Percentiles rank a stretch among this genome's conserved stretches.
These are phyloP conservation scores for Solioccasus polychromus DNA, from an alignment of 768 basidiomycete genomes.

Conservation along the genomic window DNA sequence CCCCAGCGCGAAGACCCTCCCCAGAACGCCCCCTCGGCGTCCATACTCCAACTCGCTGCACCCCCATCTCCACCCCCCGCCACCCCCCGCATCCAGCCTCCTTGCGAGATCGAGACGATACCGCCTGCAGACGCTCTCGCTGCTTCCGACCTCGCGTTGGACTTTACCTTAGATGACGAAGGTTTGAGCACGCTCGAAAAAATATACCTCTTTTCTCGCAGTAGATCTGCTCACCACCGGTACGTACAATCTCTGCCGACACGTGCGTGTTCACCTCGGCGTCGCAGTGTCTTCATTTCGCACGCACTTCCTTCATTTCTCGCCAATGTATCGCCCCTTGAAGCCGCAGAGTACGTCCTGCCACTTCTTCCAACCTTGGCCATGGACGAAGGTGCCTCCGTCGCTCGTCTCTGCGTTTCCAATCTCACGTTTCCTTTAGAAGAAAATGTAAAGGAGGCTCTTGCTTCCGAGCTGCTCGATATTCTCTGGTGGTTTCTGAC, in stretches of 20 bases:
- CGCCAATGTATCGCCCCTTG: slow-evolving; percentile 71
- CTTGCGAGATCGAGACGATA: slow-evolving; percentile 27
- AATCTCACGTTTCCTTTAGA: slow-evolving; percentile 43
- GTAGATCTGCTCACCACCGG: slow-evolving; percentile 63
- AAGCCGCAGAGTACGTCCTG: slow-evolving; percentile 90
- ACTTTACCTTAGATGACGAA: slow-evolving; percentile 67
- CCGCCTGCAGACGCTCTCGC: slow-evolving; percentile 26
- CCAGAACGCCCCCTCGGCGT: slow-evolving; percentile 17
- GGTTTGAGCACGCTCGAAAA: slow-evolving; percentile 82
- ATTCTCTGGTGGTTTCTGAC: slow-evolving; percentile 95
- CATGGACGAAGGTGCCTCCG: slow-evolving; percentile 70
- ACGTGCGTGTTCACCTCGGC: slow-evolving; percentile 29
- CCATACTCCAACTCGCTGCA: slow-evolving; percentile 15
- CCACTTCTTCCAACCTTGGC: slow-evolving; percentile 85
- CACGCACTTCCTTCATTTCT: slow-evolving; percentile 81
- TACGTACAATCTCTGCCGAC: slow-evolving; percentile 17
- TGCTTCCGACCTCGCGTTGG: slow-evolving; percentile 31
- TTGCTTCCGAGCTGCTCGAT: slow-evolving; percentile 72
- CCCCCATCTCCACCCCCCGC: slow-evolving; percentile 27
- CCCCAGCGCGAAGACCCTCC: slow-evolving; percentile 39
- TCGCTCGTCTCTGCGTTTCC: not conserved
- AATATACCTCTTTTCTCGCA: slow-evolving; percentile 86
- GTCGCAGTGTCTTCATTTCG: slow-evolving; percentile 71
- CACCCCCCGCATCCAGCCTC: slow-evolving; percentile 19
- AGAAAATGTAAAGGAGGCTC: slow-evolving; percentile 83